Percentiles rank a stretch among this genome's conserved stretches.
phyloP scores from a whole-genome alignment of 2,329 filamentous ascomycete genomes.

The Hysterium pulicare region DNA sequence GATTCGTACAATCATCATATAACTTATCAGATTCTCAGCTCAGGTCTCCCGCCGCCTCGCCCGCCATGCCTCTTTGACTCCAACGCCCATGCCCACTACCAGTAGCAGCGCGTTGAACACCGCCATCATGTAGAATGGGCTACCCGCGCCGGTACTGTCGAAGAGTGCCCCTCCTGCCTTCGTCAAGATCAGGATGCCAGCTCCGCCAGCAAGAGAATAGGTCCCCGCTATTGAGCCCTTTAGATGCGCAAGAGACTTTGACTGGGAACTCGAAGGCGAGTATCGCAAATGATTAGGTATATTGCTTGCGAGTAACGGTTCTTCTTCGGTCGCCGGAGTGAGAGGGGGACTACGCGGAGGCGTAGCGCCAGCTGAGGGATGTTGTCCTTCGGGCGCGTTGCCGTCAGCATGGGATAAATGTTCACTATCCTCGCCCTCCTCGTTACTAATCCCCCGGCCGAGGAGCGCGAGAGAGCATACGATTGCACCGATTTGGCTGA shows the following conservation, averaged over 20 bases:
- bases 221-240: slow-evolving; percentile 95
- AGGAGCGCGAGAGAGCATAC: slow-evolving; percentile 91
- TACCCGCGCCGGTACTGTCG: slow-evolving; percentile 67
- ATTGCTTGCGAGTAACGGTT: slow-evolving; percentile 21
- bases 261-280: slow-evolving; percentile 6
- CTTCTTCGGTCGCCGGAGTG: slow-evolving; percentile 26
- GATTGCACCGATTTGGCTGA: slow-evolving; percentile 94
- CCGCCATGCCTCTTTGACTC: slow-evolving; percentile 8
- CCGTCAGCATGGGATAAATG: slow-evolving; percentile 8
- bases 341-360: slow-evolving; percentile 28
- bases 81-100: slow-evolving; percentile 37
- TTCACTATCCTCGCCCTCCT: slow-evolving; percentile 26
- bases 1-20: no score
- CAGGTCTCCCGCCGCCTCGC: slow-evolving; percentile 1
- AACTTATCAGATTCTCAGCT: no score
- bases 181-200: slow-evolving; percentile 84
- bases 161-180: slow-evolving; percentile 88
- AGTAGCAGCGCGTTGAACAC: slow-evolving; percentile 76
- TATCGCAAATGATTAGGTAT: slow-evolving; percentile 12
- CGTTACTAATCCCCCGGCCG: slow-evolving; percentile 69
- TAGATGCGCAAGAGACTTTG: slow-evolving; percentile 52
- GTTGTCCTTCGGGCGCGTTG: slow-evolving; percentile 2
- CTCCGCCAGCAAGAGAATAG: slow-evolving; percentile 87
- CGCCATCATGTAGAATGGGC: slow-evolving; percentile 94
- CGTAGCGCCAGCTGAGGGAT: slow-evolving; percentile 32